phyloP scores from a whole-genome alignment of 768 basidiomycete genomes.

The Lactarius quietus region DNA sequence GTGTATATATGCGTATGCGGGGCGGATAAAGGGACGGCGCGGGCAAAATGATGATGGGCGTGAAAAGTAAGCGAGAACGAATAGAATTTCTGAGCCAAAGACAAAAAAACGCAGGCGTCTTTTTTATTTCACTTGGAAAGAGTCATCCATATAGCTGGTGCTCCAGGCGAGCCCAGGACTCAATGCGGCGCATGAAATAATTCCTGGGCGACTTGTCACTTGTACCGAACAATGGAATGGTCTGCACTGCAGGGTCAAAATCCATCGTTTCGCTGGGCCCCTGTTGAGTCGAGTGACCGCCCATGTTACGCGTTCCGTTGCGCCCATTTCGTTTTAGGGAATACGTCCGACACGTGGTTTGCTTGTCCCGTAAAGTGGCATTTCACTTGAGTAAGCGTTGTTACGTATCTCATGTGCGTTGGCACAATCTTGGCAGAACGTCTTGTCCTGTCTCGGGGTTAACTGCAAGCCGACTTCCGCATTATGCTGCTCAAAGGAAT shows the following conservation, averaged over 20 bases:
- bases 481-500: background rate
- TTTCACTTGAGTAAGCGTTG: background rate
- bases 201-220: background rate
- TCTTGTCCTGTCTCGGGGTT: background rate
- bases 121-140: constrained; percentile 10
- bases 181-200: background rate
- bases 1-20: constrained; percentile 2
- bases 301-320: constrained; percentile 7
- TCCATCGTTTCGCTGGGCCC: background rate
- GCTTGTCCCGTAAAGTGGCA: background rate
- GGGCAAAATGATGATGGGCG: constrained; percentile 6
- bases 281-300: constrained; percentile 8
- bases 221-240: background rate
- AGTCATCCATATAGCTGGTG: constrained; percentile 9
- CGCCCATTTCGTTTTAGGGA: constrained; percentile 10
- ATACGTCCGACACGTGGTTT: constrained; percentile 9
- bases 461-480: too few species aligned
- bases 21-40: background rate
- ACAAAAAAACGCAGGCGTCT: constrained; percentile 16
- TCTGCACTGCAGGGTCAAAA: background rate
- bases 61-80: constrained; percentile 10
- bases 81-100: background rate
- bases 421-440: too few species aligned
- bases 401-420: background rate
- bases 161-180: constrained; percentile 5